These are phyloP conservation scores for Cubamyces sp. DNA, from an alignment of 768 basidiomycete species.

Conservation along the genomic window DNA sequence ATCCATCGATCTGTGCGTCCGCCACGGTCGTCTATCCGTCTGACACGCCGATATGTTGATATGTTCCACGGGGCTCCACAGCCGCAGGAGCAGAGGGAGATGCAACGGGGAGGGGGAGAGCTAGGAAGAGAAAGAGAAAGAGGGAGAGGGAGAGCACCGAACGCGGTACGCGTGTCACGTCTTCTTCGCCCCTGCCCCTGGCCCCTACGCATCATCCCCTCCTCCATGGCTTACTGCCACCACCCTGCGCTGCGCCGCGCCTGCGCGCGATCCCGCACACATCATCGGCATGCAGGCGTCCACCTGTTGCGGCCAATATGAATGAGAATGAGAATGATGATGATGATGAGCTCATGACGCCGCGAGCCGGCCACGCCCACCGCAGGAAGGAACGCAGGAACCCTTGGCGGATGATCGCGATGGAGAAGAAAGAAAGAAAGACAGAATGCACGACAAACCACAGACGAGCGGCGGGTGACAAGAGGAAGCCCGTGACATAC, in stretches of 20 bases:
- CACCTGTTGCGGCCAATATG: constrained; percentile 7
- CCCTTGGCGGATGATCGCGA: neutral
- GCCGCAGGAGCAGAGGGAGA: too few relatives aligned
- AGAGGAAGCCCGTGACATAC: constrained; percentile 26
- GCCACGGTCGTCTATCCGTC: neutral
- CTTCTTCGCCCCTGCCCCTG: neutral
- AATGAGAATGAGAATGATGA: neutral
- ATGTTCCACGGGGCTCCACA: neutral
- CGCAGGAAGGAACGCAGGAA: neutral
- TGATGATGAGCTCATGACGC: constrained; percentile 1
- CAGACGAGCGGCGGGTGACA: too few relatives aligned
- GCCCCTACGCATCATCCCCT: neutral
- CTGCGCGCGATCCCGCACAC: neutral
- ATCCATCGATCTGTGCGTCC: too few relatives aligned
- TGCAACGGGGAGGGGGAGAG: too few relatives aligned
- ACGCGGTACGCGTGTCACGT: constrained; percentile 6
- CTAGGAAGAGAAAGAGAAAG: too few relatives aligned
- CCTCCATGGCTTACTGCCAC: neutral
- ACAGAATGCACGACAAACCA: too few relatives aligned
- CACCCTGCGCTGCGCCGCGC: neutral
- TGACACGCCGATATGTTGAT: neutral
- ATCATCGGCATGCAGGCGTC: constrained; percentile 21
- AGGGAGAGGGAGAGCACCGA: too few relatives aligned
- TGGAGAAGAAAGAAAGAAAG: constrained; percentile 1
- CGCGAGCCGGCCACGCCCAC: neutral